Conservation (phyloP, 495 filamentous ascomycete species). For the Penicillium argentinense region DNA sequence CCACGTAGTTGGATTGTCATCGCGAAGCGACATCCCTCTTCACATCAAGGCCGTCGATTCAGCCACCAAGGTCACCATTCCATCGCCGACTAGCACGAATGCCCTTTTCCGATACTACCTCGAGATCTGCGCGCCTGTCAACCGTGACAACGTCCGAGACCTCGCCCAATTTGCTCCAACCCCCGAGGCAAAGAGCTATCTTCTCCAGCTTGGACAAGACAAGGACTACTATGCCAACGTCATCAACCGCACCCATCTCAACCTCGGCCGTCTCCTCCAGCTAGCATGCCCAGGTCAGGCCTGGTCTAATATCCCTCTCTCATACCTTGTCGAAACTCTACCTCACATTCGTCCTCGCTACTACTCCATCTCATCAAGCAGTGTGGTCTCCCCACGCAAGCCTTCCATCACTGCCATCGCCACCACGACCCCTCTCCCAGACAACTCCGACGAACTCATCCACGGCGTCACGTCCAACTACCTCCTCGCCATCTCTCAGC, state of each 20-base stretch:
- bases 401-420: conserved; percentile 47
- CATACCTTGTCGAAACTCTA: conserved; percentile 46
- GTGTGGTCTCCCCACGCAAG: conserved; percentile 41
- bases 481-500: conserved; percentile 37
- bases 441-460: conserved; percentile 28
- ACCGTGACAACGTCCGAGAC: conserved; percentile 39
- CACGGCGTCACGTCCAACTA: conserved; percentile 51
- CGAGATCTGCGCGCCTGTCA: conserved; percentile 49
- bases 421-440: conserved; percentile 25
- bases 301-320: conserved; percentile 44
- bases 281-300: conserved; percentile 19
- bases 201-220: conserved; percentile 33
- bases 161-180: conserved; percentile 48
- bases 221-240: conserved; percentile 35
- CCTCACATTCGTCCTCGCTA: conserved; percentile 45
- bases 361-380: conserved; percentile 57
- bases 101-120: conserved; percentile 49
- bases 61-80: conserved; percentile 36
- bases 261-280: conserved; percentile 40
- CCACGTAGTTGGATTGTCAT: conserved; percentile 31
- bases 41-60: conserved; percentile 33
- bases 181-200: conserved; percentile 31
- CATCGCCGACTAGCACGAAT: conserved; percentile 41
- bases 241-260: conserved; percentile 36
- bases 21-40: conserved; percentile 27